Base-by-base conservation (phyloP, 129 eudicot genomes). In the Deinandra increscens region DNA sequence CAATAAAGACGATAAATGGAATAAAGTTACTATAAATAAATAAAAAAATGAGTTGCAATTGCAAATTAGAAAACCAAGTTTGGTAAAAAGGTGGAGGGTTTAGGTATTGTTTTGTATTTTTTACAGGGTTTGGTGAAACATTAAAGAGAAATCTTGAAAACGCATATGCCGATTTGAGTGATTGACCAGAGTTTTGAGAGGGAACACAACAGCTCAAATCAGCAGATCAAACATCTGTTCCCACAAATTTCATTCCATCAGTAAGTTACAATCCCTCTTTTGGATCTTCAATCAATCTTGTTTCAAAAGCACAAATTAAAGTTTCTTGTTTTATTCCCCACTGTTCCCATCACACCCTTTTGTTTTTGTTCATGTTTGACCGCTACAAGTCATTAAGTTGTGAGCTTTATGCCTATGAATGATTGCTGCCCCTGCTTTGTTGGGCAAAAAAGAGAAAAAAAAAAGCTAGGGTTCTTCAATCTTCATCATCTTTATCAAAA, bases 341-440 rank as follows among this genome's bases (percentile, higher is more conserved):
- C 71, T 49, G 60, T 68, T 68, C 59, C 67, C 14, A 22, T 73
- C 78, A 73, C n/a, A 38, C 54, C 68, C 80, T 75, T 75, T 75
- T 67, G 80, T 67, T 75, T 75, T 58, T 58, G 53, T 60, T 66
- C 62, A 75, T 75, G 69, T 75, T 75, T 75, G 80, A 75, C 80
- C 80, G 60, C 60, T 63, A 50, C 43, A 74, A 64, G n/a, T n/a
- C n/a, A n/a, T n/a, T n/a, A n/a, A n/a, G 31, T 64, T 73, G 41
- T 36, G 61, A 9, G 60, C 60, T 60, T 72, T 72, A 60, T 60
- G 54, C 60, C 55, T 17, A 48, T 76, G 56, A 68, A 76, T 77
- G 29, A 77, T 77, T 77, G 76, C 76, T 69, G 81, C 81, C 81
- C 66, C 70, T 70, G 81, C 81, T 77, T 77, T 77, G 13, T 69